Base-by-base conservation (phyloP, 2,329 filamentous ascomycete genomes). In the Aspergillus phoenicis region DNA sequence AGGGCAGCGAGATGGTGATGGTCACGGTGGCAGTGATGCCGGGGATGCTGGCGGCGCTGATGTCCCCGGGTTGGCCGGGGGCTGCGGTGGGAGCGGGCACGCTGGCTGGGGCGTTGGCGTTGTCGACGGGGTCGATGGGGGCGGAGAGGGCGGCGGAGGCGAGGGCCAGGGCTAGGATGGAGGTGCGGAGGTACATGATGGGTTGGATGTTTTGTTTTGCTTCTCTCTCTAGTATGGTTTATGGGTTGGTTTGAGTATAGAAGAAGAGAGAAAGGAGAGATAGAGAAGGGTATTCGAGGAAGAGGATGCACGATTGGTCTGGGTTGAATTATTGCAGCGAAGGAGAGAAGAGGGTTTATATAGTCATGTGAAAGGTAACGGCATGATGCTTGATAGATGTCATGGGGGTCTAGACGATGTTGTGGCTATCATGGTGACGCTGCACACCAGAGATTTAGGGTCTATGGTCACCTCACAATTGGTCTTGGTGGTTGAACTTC, bases 81-180 rank as follows among this genome's bases (percentile, higher is more conserved):
- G 26, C 48, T 15, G n/a, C 26, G 48, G 48, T 36, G 20, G 48
- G 48, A 15, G 26, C 24, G 6, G 48, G 48, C 10, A 36, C 33
- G 11, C 33, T 36, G 33, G 26, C 15, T 17, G 26, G 4, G 24
- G 48, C 24, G 13, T 52, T 52, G 48, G 26, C 24, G 7, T 52
- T 52, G 48, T 52, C 36, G 20, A 55, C 20, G 52, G 52, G 33
- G 26, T 52, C 52, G 20, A 55, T 20, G 22, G 52, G 51, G 10
- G 22, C 20, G n/a, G 15, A 28, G 20, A 36, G 51, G 51, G n/a
- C 30, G 8, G 8, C 26, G 11, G 17, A 22, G 11, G 51, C 26
- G 28, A 38, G 5, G 4, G 51, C 41, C 22, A 22, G 20, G 41
- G 41, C 20, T 0, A 45, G 41, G 41, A 45, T 8, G 41, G 41